Evolutionary conservation across 345 rosid genomes (phyloP), one percentile per base, ranked within the genome.

Genomic region (Eucalyptus brandiana): DNA sequence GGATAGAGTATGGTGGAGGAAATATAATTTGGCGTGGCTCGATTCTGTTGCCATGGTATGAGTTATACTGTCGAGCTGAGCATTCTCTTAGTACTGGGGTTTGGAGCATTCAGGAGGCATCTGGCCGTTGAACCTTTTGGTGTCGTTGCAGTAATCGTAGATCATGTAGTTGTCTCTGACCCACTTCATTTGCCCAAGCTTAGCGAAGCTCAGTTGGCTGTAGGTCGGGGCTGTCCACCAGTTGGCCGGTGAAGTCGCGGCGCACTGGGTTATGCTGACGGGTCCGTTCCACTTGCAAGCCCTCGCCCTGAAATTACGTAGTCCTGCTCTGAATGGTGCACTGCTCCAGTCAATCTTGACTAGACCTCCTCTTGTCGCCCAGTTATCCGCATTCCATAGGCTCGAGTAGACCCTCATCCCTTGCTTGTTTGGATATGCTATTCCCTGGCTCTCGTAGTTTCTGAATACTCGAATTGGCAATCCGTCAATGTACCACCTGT

Each of bases 301-400:
- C 91, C 93, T 92, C 53, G 94, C 91, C 90, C 91, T 92, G 89
- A 94, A 96, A 88, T 87, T 91, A 80, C 83, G 92, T 83, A 93
- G 92, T 88, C 90, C 91, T 81, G 95, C 96, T 37, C 87, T 89
- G 89, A 96, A 95, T 12, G 97, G 97, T 87, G 95, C 93, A 8
- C 14, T 88, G 12, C 87, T 93, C 96, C 97, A 95, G 91, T 96
- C 93, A 28, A 92, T 95, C 91, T 96, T 96, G 87, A 81, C 93
- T 14, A 90, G 93, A 21, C 99, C 97, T 51, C 97, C 98, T 93
- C 93, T 92, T 24, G 97, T 97, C 18, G 97, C 97, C 96, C 97
- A 94, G 88, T 93, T 88, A 87, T 96, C 98, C 26, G 96, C 99
- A 90, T 93, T 92, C 97, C 98, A 96, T 91, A 97, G 80, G 92